Evolutionary conservation across 371 early-diverging fungal species (phyloP).

Genomic region (Gilbertella persicaria): DNA sequence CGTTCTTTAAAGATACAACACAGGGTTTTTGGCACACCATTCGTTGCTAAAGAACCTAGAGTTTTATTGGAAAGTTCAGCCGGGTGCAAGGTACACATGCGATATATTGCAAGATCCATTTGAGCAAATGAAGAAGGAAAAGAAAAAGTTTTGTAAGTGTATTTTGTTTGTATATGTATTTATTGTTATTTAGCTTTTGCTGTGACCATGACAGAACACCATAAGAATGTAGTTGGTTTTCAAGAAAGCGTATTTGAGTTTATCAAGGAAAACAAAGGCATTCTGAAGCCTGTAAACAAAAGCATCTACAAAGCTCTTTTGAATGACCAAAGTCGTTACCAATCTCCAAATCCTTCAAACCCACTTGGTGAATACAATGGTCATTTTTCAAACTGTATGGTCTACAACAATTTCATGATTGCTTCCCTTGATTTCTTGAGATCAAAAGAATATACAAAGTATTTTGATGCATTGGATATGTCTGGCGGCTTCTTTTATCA

Average conservation of each 20-base stretch:
- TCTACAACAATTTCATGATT: slow-evolving; percentile 62
- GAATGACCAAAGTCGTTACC: not conserved
- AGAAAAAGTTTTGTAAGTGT: slow-evolving; percentile 61
- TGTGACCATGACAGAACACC: slow-evolving; percentile 81
- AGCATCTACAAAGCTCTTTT: slow-evolving; percentile 28
- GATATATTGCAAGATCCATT: slow-evolving; percentile 41
- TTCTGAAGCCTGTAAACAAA: slow-evolving; percentile 11
- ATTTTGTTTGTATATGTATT: not conserved
- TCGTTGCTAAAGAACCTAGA: slow-evolving; percentile 37
- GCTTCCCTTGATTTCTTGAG: slow-evolving; percentile 33
- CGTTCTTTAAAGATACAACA: slow-evolving; percentile 60
- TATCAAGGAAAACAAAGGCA: slow-evolving; percentile 38
- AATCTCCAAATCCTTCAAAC: not conserved
- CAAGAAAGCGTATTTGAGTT: slow-evolving; percentile 46
- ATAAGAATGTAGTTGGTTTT: slow-evolving; percentile 65
- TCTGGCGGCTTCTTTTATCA: slow-evolving; percentile 94
- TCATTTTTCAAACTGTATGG: slow-evolving; percentile 69
- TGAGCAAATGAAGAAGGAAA: slow-evolving; percentile 26
- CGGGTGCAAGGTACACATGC: slow-evolving; percentile 37
- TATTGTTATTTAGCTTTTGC: slow-evolving; percentile 46
- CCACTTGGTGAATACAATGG: slow-evolving; percentile 47
- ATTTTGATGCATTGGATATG: slow-evolving; percentile 78
- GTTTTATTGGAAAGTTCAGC: slow-evolving; percentile 46
- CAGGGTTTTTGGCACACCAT: slow-evolving; percentile 81
- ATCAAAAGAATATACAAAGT: slow-evolving; percentile 64